phyloP scores from a whole-genome alignment of 768 basidiomycete species.

The Podaxis pistillaris region DNA sequence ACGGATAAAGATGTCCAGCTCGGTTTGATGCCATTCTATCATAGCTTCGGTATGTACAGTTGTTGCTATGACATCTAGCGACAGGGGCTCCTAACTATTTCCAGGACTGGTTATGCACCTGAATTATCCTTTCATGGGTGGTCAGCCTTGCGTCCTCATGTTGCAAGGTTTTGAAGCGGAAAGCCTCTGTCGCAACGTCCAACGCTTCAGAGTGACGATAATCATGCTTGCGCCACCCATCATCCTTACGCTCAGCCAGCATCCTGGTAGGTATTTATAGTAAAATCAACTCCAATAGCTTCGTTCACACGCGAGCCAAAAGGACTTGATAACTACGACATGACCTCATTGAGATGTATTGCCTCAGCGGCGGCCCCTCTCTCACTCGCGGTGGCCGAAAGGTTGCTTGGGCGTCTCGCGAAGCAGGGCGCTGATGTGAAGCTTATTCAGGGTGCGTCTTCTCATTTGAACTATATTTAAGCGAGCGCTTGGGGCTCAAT shows the following conservation, averaged over 20 bases:
- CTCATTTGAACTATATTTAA: neutral
- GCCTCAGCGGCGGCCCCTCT: constrained; percentile 68
- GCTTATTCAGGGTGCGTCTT: constrained; percentile 21
- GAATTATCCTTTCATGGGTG: constrained; percentile 38
- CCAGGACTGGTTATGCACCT: constrained; percentile 42
- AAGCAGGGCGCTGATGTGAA: constrained; percentile 15
- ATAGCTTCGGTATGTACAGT: constrained; percentile 23
- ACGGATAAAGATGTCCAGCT: constrained; percentile 42
- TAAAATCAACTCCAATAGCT: neutral
- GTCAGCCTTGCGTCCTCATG: constrained; percentile 42
- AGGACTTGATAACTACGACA: constrained; percentile 51
- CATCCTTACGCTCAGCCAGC: constrained; percentile 53
- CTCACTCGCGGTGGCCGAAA: constrained; percentile 43
- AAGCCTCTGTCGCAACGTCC: constrained; percentile 48
- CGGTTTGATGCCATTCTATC: constrained; percentile 44
- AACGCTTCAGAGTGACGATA: constrained; percentile 47
- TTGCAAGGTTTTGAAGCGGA: constrained; percentile 52
- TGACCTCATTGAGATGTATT: constrained; percentile 46
- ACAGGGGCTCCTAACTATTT: neutral
- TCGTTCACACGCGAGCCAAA: neutral
- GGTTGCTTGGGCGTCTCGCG: constrained; percentile 26
- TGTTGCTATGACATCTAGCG: neutral
- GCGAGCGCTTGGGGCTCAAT: neutral
- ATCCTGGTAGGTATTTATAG: constrained; percentile 38
- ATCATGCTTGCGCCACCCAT: constrained; percentile 63